Evolutionary conservation across 1,284 basidiomycete species (phyloP), one percentile per base, ranked within the genome.

Genomic region (Ganoderma meredithae): DNA sequence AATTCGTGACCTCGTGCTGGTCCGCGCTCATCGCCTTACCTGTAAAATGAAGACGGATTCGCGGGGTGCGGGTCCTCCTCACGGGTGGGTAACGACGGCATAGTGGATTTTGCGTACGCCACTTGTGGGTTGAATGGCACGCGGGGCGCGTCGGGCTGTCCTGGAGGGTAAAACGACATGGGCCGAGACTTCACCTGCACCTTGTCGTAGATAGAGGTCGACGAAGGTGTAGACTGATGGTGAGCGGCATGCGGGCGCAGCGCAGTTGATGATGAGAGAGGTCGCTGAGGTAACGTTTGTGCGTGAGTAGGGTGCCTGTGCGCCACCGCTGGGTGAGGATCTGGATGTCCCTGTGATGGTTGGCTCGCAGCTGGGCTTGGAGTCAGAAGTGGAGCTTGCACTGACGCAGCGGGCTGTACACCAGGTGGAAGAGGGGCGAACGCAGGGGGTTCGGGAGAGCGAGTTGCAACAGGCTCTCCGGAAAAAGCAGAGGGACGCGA

Each of bases 21-120:
- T 25, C 7, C 27, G 52, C 52, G 47, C 47, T 17, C 47, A 22
- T 7, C 44, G 6, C 70, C 83, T 64, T 71, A 87, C 89, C 85
- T 88, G 79, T 91, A 91, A 47, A 91, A 84, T 3, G 87, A 81
- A 43, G 81, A 74, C 2, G 85, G 78, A 68, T 81, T 75, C 1
- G 75, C 64, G n/a, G 66, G 68, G 53, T 69, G 73, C 22, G 70
- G 73, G 47, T 74, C 71, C 27, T 70, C 71, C 39, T 59, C 64
- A 4, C 58, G 62, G 3, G 65, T 31, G 25, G 60, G 44, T 44
- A 66, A 64, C 10, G 62, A 59, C 49, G 70, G 65, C n/a, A 60
- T 41, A 15, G 63, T 15, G 33, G 70, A 75, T 65, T 69, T 71
- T n/a, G 62, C 65, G 65, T 90, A 89, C 8, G 87, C 86, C 62